Percentiles rank a stretch among this genome's conserved stretches.
These are phyloP conservation scores for Thalassiosira profunda DNA, from an alignment of 108 stramenopile species.

Conservation along the genomic window DNA sequence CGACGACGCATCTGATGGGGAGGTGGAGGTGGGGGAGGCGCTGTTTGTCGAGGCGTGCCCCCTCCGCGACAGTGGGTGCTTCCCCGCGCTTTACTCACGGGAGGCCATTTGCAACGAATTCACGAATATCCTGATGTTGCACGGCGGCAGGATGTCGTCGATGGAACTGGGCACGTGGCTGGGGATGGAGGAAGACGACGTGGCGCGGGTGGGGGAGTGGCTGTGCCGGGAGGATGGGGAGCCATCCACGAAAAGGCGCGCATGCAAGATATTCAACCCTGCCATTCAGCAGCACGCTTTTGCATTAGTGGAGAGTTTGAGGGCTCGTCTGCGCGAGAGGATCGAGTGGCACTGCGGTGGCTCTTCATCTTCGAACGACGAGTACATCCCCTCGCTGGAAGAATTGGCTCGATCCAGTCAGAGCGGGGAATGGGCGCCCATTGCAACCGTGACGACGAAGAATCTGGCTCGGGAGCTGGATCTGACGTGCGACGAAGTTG, in stretches of 20 bases:
- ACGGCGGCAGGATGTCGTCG: too few relatives aligned
- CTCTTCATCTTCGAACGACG: not conserved
- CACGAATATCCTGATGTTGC: too few relatives aligned
- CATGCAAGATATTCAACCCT: slow-evolving; percentile 6
- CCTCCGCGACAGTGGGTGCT: too few relatives aligned
- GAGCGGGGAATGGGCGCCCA: not conserved
- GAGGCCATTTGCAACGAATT: too few relatives aligned
- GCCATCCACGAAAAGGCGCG: not conserved
- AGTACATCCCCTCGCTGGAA: too few relatives aligned
- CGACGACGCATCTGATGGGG: too few relatives aligned
- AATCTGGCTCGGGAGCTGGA: slow-evolving; percentile 21
- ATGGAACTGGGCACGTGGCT: slow-evolving; percentile 23
- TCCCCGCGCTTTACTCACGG: too few relatives aligned
- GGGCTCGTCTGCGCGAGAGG: not conserved
- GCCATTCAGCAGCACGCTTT: not conserved
- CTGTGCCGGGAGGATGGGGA: not conserved
- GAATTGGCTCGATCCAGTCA: not conserved
- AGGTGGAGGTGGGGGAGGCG: too few relatives aligned
- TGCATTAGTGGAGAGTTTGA: slow-evolving; percentile 3
- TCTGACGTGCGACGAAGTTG: slow-evolving; percentile 15
- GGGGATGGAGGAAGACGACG: slow-evolving; percentile 17
- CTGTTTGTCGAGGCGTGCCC: too few relatives aligned
- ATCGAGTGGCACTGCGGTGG: not conserved
- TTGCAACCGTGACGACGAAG: not conserved
- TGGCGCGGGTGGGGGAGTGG: not conserved